These are phyloP conservation scores for Xylariaceae sp. DNA, from an alignment of 2,329 filamentous ascomycete species.

Conservation along the genomic window DNA sequence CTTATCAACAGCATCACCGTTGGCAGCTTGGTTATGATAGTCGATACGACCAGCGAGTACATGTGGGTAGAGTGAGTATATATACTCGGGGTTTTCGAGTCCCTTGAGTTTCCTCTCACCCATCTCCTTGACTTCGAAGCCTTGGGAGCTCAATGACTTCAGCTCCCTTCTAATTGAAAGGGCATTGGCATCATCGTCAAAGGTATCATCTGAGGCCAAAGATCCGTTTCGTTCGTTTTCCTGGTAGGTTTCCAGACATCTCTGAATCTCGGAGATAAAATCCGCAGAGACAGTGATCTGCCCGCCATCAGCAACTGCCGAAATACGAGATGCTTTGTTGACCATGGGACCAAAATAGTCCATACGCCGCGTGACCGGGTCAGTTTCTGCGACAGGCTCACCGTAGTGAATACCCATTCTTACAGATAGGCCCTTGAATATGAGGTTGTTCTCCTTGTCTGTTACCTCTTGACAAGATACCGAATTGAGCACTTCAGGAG, in stretches of 20 bases:
- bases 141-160: conserved; percentile 79
- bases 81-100: conserved; percentile 91
- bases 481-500: conserved; percentile 84
- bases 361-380: conserved; percentile 96
- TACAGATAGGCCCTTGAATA: conserved; percentile 91
- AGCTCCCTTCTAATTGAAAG: conserved; percentile 81
- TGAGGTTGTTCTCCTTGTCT: conserved; percentile 81
- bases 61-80: conserved; percentile 94
- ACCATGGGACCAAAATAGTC: conserved; percentile 99
- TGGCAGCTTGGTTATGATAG: conserved; percentile 49
- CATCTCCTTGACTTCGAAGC: conserved; percentile 95
- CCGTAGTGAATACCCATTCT: conserved; percentile 98
- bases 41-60: conserved; percentile 76
- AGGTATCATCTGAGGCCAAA: conserved; percentile 66
- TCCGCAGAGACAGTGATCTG: conserved; percentile 97
- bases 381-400: conserved; percentile 87
- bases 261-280: conserved; percentile 93
- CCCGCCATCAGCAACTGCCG: conserved; percentile 88
- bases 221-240: conserved; percentile 72
- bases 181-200: conserved; percentile 71
- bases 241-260: conserved; percentile 83
- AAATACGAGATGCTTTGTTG: conserved; percentile 92
- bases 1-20: conserved; percentile 41
- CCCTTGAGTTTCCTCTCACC: conserved; percentile 95
- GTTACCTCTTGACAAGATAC: conserved; percentile 76